These are phyloP conservation scores for Hypomontagnella submonticulosa DNA, from an alignment of 495 filamentous ascomycete species.

Conservation along the genomic window DNA sequence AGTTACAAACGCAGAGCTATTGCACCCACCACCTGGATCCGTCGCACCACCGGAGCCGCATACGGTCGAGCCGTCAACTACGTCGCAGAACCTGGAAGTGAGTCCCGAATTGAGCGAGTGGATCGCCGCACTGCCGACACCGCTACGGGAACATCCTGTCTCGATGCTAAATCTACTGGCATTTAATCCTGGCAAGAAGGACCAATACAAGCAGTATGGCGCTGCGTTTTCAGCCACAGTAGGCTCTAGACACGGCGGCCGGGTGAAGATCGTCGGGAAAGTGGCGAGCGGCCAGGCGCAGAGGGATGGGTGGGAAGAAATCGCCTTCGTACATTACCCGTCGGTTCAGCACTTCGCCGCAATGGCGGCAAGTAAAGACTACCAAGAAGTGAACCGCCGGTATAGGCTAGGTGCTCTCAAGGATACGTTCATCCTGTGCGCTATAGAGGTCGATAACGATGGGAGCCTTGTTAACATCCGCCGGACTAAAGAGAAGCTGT, in stretches of 20 bases:
- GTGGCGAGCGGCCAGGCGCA: slow-evolving; percentile 53
- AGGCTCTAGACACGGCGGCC: slow-evolving; percentile 65
- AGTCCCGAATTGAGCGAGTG: slow-evolving; percentile 62
- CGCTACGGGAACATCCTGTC: slow-evolving; percentile 58
- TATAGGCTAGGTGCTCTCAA: slow-evolving; percentile 65
- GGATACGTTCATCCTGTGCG: slow-evolving; percentile 73
- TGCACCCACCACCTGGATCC: slow-evolving; percentile 50
- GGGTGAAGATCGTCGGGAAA: slow-evolving; percentile 71
- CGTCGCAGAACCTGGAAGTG: slow-evolving; percentile 66
- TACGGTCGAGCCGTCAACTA: slow-evolving; percentile 48
- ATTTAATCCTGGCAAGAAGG: slow-evolving; percentile 64
- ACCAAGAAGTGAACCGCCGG: slow-evolving; percentile 70
- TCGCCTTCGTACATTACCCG: slow-evolving; percentile 74
- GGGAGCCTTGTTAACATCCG: slow-evolving; percentile 24
- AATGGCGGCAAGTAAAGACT: slow-evolving; percentile 71
- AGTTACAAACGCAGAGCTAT: slow-evolving; percentile 57
- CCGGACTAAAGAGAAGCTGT: slow-evolving; percentile 21
- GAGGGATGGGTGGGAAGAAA: slow-evolving; percentile 53
- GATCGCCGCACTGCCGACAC: slow-evolving; percentile 52
- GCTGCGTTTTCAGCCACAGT: slow-evolving; percentile 64
- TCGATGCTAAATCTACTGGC: slow-evolving; percentile 77
- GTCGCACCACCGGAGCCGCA: slow-evolving; percentile 57
- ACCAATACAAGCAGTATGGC: slow-evolving; percentile 68
- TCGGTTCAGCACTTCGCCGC: slow-evolving; percentile 70
- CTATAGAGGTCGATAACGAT: slow-evolving; percentile 60